phyloP scores from a whole-genome alignment of 352 stramenopile species.

The Globisporangium alternatum region DNA sequence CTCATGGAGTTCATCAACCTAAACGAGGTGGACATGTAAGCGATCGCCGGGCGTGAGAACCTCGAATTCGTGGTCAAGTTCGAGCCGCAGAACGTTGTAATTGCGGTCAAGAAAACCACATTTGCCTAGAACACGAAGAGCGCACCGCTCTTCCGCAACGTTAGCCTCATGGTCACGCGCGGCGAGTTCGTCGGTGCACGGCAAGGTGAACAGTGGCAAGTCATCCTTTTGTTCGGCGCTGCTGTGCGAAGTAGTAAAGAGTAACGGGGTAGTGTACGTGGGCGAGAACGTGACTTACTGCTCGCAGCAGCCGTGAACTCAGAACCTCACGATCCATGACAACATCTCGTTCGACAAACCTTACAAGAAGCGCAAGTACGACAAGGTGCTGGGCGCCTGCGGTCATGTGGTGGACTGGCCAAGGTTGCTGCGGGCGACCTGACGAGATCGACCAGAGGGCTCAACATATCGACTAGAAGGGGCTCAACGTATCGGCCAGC shows the following conservation, averaged over 20 bases:
- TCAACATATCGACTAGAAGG: too few species aligned
- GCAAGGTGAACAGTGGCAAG: slow-evolving; percentile 93
- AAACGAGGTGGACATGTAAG: slow-evolving; percentile 55
- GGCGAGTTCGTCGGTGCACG: slow-evolving; percentile 93
- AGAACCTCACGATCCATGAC: slow-evolving; percentile 73
- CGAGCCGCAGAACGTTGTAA: slow-evolving; percentile 50
- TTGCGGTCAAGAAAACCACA: slow-evolving; percentile 57
- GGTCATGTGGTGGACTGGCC: slow-evolving; percentile 72
- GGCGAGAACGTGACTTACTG: slow-evolving; percentile 81
- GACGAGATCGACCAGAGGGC: slow-evolving; percentile 70
- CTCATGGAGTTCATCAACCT: slow-evolving; percentile 89
- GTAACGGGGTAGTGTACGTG: slow-evolving; percentile 48
- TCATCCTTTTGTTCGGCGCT: slow-evolving; percentile 39
- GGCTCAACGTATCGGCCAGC: slow-evolving; percentile 58
- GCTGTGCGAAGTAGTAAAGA: slow-evolving; percentile 93
- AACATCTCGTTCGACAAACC: slow-evolving; percentile 94
- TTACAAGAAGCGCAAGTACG: slow-evolving; percentile 71
- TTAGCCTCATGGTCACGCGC: slow-evolving; percentile 80
- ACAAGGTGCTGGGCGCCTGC: slow-evolving; percentile 74
- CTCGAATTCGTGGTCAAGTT: slow-evolving; percentile 46
- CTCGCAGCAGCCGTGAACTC: slow-evolving; percentile 90
- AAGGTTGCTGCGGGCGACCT: slow-evolving; percentile 80
- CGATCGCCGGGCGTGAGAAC: slow-evolving; percentile 42
- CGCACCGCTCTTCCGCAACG: slow-evolving; percentile 55
- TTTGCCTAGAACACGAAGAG: slow-evolving; percentile 49